phyloP scores from a whole-genome alignment of 306 rosid species.

The Fragaria ananassa region DNA sequence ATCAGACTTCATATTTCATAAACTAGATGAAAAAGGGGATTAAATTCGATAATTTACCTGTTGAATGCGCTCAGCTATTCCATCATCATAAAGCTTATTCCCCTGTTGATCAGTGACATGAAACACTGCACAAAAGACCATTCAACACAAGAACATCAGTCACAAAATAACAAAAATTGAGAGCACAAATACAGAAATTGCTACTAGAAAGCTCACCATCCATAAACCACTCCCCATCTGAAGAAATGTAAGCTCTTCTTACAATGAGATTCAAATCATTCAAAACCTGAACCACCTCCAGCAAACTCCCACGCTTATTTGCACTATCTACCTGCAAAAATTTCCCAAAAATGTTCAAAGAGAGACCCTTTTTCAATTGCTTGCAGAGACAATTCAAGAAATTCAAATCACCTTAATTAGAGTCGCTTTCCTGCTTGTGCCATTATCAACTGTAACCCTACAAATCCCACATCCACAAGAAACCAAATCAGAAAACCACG shows the following conservation, averaged over 20 bases:
- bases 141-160: conserved; percentile 9
- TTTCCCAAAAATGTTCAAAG: neutral
- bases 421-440: conserved; percentile 60
- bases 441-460: conserved; percentile 90
- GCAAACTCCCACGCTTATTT: conserved; percentile 83
- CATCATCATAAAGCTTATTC: conserved; percentile 63
- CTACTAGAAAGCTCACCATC: conserved; percentile 59
- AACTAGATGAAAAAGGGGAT: neutral
- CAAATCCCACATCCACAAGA: conserved; percentile 29
- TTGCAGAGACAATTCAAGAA: conserved; percentile 13
- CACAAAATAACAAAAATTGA: conserved; percentile 2
- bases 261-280: conserved; percentile 83
- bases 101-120: conserved; percentile 89
- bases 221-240: conserved; percentile 99
- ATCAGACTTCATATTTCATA: neutral
- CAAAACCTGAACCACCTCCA: conserved; percentile 89
- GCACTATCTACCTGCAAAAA: conserved; percentile 84
- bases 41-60: conserved; percentile 55
- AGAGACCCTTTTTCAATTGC: conserved; percentile 25
- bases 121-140: conserved; percentile 50
- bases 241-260: conserved; percentile 89
- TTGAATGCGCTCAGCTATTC: conserved; percentile 83
- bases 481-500: conserved; percentile 16
- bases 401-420: conserved; percentile 60
- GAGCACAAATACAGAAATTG: neutral